Evolutionary conservation across 257 asterid species (phyloP).

Genomic region (Capsicum pubescens): DNA sequence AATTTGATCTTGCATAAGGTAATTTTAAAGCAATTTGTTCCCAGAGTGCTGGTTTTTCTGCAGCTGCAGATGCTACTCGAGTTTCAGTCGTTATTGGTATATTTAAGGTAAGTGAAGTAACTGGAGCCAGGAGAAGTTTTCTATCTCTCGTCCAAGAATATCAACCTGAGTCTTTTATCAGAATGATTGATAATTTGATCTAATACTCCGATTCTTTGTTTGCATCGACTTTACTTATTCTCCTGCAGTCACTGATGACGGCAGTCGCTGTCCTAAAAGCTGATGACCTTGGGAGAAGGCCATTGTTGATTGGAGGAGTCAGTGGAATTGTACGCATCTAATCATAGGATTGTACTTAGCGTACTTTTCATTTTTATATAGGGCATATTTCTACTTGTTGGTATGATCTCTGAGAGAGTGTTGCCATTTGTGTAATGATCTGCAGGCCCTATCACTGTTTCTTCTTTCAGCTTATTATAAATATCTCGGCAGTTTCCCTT

Average conservation of each 20-base stretch:
- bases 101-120: slow-evolving; percentile 71
- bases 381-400: slow-evolving; percentile 20
- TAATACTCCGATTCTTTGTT: slow-evolving; percentile 13
- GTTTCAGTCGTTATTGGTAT: slow-evolving; percentile 87
- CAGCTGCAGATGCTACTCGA: slow-evolving; percentile 94
- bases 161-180: background rate
- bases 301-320: slow-evolving; percentile 86
- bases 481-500: slow-evolving; percentile 80
- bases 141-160: background rate
- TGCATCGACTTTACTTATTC: slow-evolving; percentile 13
- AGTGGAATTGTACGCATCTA: slow-evolving; percentile 77
- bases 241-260: slow-evolving; percentile 81
- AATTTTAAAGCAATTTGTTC: slow-evolving; percentile 31
- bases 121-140: slow-evolving; percentile 17
- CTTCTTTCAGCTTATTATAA: slow-evolving; percentile 96
- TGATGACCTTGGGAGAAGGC: slow-evolving; percentile 95
- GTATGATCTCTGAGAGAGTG: slow-evolving; percentile 1
- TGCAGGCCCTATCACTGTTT: slow-evolving; percentile 83
- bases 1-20: slow-evolving; percentile 12
- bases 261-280: slow-evolving; percentile 94
- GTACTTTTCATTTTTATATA: slow-evolving; percentile 9
- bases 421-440: slow-evolving; percentile 10
- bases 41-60: slow-evolving; percentile 95
- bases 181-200: background rate
- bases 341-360: background rate